Conservation (phyloP, 2,329 filamentous ascomycete species). For the Incumbomyces delicatus region DNA sequence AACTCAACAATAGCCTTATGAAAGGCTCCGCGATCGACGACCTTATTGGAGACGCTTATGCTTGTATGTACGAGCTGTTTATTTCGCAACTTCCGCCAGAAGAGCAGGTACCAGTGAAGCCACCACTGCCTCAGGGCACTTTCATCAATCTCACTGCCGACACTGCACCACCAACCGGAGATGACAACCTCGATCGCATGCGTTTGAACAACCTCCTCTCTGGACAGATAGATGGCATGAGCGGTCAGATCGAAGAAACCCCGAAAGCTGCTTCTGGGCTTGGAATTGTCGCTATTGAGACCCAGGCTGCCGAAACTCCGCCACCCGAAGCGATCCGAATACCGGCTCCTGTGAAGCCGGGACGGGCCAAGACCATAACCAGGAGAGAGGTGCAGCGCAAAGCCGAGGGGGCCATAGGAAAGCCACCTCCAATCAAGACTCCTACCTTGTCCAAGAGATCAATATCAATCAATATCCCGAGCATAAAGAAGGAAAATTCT, state of each 20-base stretch:
- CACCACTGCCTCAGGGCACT: constrained; percentile 14
- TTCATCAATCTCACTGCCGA: constrained; percentile 27
- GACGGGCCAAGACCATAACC: constrained; percentile 49
- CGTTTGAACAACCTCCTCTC: constrained; percentile 39
- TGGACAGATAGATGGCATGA: constrained; percentile 20
- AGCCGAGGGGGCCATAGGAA: constrained; percentile 47
- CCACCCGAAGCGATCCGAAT: constrained; percentile 12
- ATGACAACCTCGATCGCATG: constrained; percentile 39
- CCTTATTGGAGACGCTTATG: constrained; percentile 84
- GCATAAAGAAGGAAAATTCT: constrained; percentile 8
- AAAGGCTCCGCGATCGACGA: constrained; percentile 82
- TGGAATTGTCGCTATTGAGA: constrained; percentile 11
- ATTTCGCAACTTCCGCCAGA: constrained; percentile 33
- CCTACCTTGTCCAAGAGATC: constrained; percentile 21
- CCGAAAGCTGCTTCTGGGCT: constrained; percentile 13
- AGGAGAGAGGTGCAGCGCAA: constrained; percentile 49
- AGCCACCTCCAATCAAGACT: constrained; percentile 27
- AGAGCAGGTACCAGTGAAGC: constrained; percentile 11
- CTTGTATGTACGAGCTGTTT: constrained; percentile 60
- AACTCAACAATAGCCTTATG: constrained; percentile 77
- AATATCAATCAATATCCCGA: constrained; percentile 14
- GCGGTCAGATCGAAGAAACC: neutral
- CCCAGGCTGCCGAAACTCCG: constrained; percentile 3
- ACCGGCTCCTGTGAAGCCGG: constrained; percentile 15
- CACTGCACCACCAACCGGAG: constrained; percentile 29